A percentile compares a stretch with the other conserved stretches of the same genome.
Evolutionary conservation across 2,329 filamentous ascomycete genomes (phyloP).

Genomic region (Colletotrichum spinosum): DNA sequence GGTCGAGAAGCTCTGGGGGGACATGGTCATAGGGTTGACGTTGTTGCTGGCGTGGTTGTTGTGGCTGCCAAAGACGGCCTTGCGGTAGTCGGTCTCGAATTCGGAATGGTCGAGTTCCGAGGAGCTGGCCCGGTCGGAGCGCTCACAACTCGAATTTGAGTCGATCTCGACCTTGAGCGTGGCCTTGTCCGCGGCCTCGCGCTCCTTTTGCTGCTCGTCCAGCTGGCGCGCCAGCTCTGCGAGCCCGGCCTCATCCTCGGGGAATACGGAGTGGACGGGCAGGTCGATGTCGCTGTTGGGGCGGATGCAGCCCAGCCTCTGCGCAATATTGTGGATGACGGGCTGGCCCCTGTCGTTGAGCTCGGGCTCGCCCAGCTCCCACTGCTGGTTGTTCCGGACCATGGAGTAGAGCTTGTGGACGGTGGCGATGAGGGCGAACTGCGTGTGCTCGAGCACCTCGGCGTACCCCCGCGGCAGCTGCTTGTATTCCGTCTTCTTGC

Average conservation of each 20-base stretch:
- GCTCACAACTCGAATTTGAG: conserved; percentile 47
- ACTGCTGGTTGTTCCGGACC: conserved; percentile 68
- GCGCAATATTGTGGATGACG: conserved; percentile 74
- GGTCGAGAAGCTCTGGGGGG: conserved; percentile 63
- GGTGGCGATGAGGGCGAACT: conserved; percentile 72
- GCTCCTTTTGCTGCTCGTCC: conserved; percentile 57
- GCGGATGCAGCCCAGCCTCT: conserved; percentile 72
- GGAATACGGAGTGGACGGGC: conserved; percentile 68
- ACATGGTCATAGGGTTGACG: conserved; percentile 60
- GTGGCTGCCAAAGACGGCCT: conserved; percentile 54
- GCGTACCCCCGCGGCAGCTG: conserved; percentile 73
- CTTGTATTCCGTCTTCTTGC: conserved; percentile 78
- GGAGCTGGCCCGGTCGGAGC: conserved; percentile 63
- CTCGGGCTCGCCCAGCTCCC: conserved; percentile 73
- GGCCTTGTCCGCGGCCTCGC: conserved; percentile 46
- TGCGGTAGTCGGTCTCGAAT: conserved; percentile 66
- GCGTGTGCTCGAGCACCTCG: conserved; percentile 74
- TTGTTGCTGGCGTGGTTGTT: conserved; percentile 36
- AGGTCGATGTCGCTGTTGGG: conserved; percentile 71
- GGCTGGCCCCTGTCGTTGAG: conserved; percentile 72
- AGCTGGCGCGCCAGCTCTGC: conserved; percentile 67
- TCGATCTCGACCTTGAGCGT: conserved; percentile 48
- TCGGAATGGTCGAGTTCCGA: conserved; percentile 68
- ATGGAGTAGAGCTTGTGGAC: conserved; percentile 75
- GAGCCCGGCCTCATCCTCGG: conserved; percentile 70